phyloP scores from a whole-genome alignment of 805 yeast species.

The Nakazawaea ishiwadae region DNA sequence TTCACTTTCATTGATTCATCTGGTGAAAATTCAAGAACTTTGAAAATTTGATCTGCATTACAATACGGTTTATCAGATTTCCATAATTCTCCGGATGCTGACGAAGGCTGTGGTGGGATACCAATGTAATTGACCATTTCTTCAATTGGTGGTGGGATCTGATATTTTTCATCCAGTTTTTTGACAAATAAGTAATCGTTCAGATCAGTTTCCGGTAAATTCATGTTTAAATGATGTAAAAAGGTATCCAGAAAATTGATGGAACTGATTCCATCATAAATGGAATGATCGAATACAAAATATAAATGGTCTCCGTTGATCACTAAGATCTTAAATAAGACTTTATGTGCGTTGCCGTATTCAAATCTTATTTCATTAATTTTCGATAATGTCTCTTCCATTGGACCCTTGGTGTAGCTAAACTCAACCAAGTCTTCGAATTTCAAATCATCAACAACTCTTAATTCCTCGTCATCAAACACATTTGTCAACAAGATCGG shows the following conservation, averaged over 20 bases:
- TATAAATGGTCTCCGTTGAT: conserved; percentile 3
- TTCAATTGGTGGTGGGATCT: conserved; percentile 12
- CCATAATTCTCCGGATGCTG: conserved; percentile 1
- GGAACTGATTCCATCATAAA: conserved; percentile 11
- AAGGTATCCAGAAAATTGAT: conserved; percentile 1
- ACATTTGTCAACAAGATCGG: conserved; percentile 5
- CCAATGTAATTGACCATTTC: conserved; percentile 5
- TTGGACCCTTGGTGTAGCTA: neutral
- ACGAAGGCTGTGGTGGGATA: neutral
- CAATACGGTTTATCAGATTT: neutral
- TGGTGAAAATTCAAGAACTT: neutral
- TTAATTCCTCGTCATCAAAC: conserved; percentile 1
- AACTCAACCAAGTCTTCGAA: conserved; percentile 7
- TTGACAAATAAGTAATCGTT: neutral
- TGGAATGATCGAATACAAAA: conserved; percentile 7
- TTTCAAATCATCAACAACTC: neutral
- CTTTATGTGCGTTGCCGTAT: neutral
- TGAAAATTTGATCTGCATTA: conserved; percentile 1
- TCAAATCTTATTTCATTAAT: neutral
- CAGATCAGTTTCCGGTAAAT: neutral
- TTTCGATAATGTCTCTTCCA: neutral
- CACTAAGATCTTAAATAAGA: conserved; percentile 8
- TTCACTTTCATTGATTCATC: neutral
- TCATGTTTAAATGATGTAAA: neutral
- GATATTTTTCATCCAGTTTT: neutral